Evolutionary conservation across 495 filamentous ascomycete species (phyloP).

Genomic region (Aspergillus sparsus): DNA sequence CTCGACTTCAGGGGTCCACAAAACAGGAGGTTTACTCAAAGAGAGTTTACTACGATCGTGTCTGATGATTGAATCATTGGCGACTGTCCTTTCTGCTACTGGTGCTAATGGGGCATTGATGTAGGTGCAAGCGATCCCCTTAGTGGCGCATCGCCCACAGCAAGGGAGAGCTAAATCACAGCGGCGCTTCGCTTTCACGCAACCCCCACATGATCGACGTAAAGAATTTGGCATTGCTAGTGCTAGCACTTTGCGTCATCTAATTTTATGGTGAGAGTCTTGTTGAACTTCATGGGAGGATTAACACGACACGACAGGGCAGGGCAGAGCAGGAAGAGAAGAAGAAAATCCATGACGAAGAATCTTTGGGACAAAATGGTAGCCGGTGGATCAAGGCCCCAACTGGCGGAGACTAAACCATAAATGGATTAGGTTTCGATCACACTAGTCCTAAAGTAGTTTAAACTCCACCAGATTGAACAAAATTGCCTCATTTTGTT

Average conservation of each 20-base stretch:
- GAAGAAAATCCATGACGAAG: not conserved
- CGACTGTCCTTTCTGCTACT: conserved; percentile 1
- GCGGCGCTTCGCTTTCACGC: conserved; percentile 45
- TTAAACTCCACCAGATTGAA: not conserved
- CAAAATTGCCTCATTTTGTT: not conserved
- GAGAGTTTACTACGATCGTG: not conserved
- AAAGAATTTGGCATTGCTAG: conserved; percentile 11
- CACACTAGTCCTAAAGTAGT: not conserved
- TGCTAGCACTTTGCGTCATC: not conserved
- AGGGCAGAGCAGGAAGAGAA: too few relatives aligned
- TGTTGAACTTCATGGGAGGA: not conserved
- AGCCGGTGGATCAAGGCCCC: not conserved
- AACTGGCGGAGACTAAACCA: not conserved
- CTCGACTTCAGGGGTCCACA: conserved; percentile 23
- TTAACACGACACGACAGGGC: not conserved
- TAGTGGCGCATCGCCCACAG: conserved; percentile 41
- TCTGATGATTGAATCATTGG: not conserved
- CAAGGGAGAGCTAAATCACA: conserved; percentile 45
- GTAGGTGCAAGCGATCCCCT: conserved; percentile 40
- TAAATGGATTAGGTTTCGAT: not conserved
- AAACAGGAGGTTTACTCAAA: conserved; percentile 4
- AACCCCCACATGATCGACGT: conserved; percentile 45
- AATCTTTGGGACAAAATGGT: not conserved
- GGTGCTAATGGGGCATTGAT: conserved; percentile 29
- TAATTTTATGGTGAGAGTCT: not conserved